A percentile compares a stretch with the other conserved stretches of the same genome.
These are phyloP conservation scores for Deakozyma indianensis DNA, from an alignment of 805 yeast species.

Conservation along the genomic window DNA sequence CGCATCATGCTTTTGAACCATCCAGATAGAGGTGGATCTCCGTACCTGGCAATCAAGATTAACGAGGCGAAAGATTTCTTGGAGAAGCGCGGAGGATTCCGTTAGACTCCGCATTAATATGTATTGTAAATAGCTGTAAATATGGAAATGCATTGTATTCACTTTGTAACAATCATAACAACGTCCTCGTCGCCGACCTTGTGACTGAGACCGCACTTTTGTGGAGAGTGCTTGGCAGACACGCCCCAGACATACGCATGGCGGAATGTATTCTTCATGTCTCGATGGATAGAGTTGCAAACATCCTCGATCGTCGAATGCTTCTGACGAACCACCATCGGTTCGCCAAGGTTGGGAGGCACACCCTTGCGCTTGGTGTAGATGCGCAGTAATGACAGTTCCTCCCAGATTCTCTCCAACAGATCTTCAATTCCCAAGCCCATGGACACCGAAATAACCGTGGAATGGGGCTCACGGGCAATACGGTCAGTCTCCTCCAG, in stretches of 20 bases:
- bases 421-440: slow-evolving; percentile 79
- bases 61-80: slow-evolving; percentile 74
- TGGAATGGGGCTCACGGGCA: slow-evolving; percentile 86
- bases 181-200: slow-evolving; percentile 86
- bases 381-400: slow-evolving; percentile 62
- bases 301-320: slow-evolving; percentile 71
- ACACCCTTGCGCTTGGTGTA: slow-evolving; percentile 78
- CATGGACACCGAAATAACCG: slow-evolving; percentile 84
- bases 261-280: slow-evolving; percentile 81
- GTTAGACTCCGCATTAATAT: slow-evolving; percentile 4
- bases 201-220: slow-evolving; percentile 84
- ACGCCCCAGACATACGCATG: slow-evolving; percentile 96
- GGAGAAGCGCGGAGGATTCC: slow-evolving; percentile 38
- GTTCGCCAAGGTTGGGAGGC: slow-evolving; percentile 70
- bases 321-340: slow-evolving; percentile 71
- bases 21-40: slow-evolving; percentile 83
- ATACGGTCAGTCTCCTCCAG: slow-evolving; percentile 85
- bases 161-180: slow-evolving; percentile 78
- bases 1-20: slow-evolving; percentile 68
- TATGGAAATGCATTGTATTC: slow-evolving; percentile 6
- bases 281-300: slow-evolving; percentile 85
- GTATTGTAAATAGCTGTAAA: slow-evolving; percentile 5
- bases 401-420: slow-evolving; percentile 87
- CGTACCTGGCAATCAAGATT: slow-evolving; percentile 67
- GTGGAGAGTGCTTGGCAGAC: slow-evolving; percentile 89